Base-by-base conservation (phyloP, 2,329 filamentous ascomycete species). In the Verticillium zaregamsianum region DNA sequence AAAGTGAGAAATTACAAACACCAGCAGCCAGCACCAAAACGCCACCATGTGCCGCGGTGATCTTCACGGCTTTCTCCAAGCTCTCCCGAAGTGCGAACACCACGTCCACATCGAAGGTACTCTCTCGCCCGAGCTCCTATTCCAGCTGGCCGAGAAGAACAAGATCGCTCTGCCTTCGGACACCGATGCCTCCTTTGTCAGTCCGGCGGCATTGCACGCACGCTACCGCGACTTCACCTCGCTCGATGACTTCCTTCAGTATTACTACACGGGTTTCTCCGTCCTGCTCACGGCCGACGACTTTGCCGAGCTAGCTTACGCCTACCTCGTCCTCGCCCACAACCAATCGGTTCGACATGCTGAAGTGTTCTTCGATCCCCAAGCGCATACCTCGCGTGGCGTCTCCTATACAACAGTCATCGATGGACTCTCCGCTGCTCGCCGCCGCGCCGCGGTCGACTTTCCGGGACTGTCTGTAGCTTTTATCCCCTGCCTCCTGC, bases 281-380 rank as follows among this genome's bases (percentile, higher is more conserved):
- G 89, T 89, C 2, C 83, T 93, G 25, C 76, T 88, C 62, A 81
- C 83, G 5, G 77, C 81, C 20, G 74, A 78, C n/a, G 91, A 93
- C 74, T 93, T 91, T 68, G 88, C 90, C 71, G 84, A 83, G 59
- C 80, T 94, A 12, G 89, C 89, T 5, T 90, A 86, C 79, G 83
- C 84, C 64, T 93, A 93, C 76, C 90, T 93, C 72, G 70, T 79
- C 35, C 84, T 82, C 62, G 90, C 89, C 2, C 80, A 85, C 35
- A 75, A 76, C 2, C 86, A 92, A 64, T 85, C 86, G 40, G 86
- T 93, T 2, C 80, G 84, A 57, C 90, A 93, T 70, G 88, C 88
- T 15, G 90, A 93, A 73, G 82, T 92, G 66, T 93, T 92, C 77
- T 93, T 93, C 76, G 91, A 93, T 72, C 90, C 90, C 2, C 90